Percentiles rank a stretch among this genome's conserved stretches.
Conservation (phyloP, 352 stramenopile genomes). For the Aphanomyces cochlioides region DNA sequence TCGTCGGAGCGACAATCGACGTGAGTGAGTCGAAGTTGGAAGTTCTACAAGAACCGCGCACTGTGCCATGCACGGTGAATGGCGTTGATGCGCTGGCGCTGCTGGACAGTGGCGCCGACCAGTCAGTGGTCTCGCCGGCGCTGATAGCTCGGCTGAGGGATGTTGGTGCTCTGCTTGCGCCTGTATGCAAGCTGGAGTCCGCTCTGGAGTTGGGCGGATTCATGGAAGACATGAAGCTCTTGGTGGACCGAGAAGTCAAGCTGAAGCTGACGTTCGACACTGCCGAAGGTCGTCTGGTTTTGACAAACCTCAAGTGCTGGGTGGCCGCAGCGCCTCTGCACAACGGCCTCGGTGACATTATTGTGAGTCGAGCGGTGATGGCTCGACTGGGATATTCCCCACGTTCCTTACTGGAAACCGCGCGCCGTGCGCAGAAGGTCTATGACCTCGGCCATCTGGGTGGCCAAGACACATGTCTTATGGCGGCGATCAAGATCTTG, state of each 20-base stretch:
- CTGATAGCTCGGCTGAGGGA: slow-evolving; percentile 7
- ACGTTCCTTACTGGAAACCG: not conserved
- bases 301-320: slow-evolving; percentile 13
- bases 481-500: slow-evolving; percentile 3
- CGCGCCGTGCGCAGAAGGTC: not conserved
- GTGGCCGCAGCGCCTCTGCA: slow-evolving; percentile 10
- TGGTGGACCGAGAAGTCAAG: slow-evolving; percentile 2
- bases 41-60: not conserved
- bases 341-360: not conserved
- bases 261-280: slow-evolving; percentile 7
- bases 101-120: slow-evolving; percentile 8
- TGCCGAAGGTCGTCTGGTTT: not conserved
- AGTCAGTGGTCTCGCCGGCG: slow-evolving; percentile 10
- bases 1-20: no score
- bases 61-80: not conserved
- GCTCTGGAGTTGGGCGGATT: slow-evolving; percentile 9
- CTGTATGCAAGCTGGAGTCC: not conserved
- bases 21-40: not conserved
- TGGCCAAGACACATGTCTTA: not conserved
- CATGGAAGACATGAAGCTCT: slow-evolving; percentile 13
- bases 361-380: slow-evolving; percentile 6
- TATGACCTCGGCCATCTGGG: slow-evolving; percentile 8
- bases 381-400: not conserved
- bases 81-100: not conserved
- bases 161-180: not conserved